Conservation (phyloP, 768 basidiomycete species). For the Phallus indusiatus region DNA sequence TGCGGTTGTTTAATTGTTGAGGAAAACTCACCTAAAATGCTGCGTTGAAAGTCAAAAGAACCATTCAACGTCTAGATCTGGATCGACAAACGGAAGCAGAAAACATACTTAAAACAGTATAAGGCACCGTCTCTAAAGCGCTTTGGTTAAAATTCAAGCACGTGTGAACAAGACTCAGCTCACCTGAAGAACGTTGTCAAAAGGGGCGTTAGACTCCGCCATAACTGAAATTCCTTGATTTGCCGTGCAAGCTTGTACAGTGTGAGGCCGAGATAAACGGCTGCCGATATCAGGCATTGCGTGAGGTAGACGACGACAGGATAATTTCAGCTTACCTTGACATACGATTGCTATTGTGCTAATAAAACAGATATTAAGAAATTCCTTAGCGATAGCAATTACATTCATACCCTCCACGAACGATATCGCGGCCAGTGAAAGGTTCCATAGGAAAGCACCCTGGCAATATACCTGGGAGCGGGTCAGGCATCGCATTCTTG, state of each 20-base stretch:
- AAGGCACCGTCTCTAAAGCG: neutral
- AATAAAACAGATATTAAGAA: neutral
- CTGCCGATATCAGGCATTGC: neutral
- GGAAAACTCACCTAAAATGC: neutral
- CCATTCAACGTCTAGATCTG: neutral
- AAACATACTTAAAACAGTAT: neutral
- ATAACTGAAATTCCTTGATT: neutral
- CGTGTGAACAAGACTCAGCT: neutral
- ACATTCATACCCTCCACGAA: neutral
- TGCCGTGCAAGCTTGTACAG: neutral
- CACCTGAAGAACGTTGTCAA: neutral
- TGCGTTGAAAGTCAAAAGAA: neutral
- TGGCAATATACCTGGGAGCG: neutral
- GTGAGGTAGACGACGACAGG: neutral
- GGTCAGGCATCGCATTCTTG: neutral
- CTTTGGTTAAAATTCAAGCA: neutral
- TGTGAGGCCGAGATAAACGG: neutral
- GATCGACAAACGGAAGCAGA: neutral
- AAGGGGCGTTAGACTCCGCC: neutral
- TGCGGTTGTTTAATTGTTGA: neutral
- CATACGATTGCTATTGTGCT: neutral
- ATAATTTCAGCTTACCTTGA: neutral
- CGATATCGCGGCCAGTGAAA: neutral
- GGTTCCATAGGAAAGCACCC: neutral
- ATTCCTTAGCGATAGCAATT: neutral